Percentiles rank a stretch among this genome's conserved stretches.
phyloP scores from a whole-genome alignment of 1,284 basidiomycete species.

The Irpex sp. region DNA sequence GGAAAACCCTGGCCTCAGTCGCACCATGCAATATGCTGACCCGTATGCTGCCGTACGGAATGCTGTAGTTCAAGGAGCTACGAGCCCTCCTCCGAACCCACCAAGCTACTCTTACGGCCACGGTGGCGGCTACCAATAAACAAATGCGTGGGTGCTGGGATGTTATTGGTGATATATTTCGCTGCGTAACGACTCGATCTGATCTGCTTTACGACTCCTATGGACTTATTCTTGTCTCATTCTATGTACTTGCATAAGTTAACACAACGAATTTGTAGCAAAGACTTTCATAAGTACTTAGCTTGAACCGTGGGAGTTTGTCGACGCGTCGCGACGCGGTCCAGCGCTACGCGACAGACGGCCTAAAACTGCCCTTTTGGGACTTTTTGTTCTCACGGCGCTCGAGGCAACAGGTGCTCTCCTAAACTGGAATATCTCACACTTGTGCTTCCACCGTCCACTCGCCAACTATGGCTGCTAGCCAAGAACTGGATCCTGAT shows the following conservation, averaged over 20 bases:
- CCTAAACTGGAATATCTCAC: background rate
- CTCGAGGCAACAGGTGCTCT: background rate
- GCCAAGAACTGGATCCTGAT: constrained; percentile 17
- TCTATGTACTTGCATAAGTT: background rate
- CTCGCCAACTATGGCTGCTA: constrained; percentile 8
- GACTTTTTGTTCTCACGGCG: background rate
- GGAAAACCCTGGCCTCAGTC: constrained; percentile 53
- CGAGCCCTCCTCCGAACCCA: constrained; percentile 3
- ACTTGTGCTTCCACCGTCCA: background rate
- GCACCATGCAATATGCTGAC: constrained; percentile 86
- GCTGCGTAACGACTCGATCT: background rate
- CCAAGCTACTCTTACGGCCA: constrained; percentile 4
- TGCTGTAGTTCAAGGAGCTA: constrained; percentile 19
- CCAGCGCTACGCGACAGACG: background rate
- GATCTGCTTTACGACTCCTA: background rate
- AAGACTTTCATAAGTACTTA: background rate
- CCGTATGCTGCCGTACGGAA: constrained; percentile 74
- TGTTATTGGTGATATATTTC: background rate
- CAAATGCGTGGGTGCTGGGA: background rate
- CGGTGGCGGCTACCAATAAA: background rate
- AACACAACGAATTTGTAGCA: background rate
- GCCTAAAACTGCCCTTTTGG: background rate
- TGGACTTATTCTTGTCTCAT: background rate
- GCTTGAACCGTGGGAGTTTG: background rate
- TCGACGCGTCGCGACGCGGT: background rate